Base-by-base conservation (phyloP, 2,329 filamentous ascomycete genomes). In the Claviceps humidiphila region DNA sequence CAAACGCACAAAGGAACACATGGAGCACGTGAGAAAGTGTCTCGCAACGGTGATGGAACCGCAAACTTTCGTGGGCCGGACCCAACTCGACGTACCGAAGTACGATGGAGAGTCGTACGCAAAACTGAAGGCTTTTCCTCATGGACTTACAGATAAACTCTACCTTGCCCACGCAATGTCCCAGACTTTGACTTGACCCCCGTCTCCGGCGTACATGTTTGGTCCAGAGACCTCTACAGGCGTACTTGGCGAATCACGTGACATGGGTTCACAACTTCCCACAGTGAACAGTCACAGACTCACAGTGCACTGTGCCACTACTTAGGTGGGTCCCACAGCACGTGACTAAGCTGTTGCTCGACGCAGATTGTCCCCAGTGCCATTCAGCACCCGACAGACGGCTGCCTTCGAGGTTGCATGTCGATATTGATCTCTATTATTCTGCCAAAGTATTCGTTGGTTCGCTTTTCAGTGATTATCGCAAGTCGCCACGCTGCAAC, bases 401-500 rank as follows among this genome's bases (percentile, higher is more conserved):
- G 50, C 42, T 24, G 38, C 30, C 44, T 47, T 52, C 49, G 53
- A 49, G 34, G 49, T 59, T 56, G 49, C 53, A 53, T 54, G 58
- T 62, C 59, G 56, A 66, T 67, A 67, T 66, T 63, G 61, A 57
- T 62, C 61, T 61, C 63, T 62, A 64, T 66, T 63, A 58, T 66
- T 69, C 64, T 63, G 63, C 62, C 55, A 56, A 63, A 68, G 63
- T 68, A 70, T 68, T 58, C 61, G 64, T 70, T 69, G 65, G 61
- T 60, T 64, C 41, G n/a, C 43, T 26, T 52, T 60, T 60, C 60
- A 67, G 61, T 63, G 58, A 62, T 65, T 64, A 66, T 63, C 54
- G 58, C 58, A 58, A 56, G 56, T 54, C 57, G 56, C 59, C 58
- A 61, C 63, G 58, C 60, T 59, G 24, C 68, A 58, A 60, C 67